phyloP scores from a whole-genome alignment of 1,139 yeast species.

The Debaryomyces coudertii region DNA sequence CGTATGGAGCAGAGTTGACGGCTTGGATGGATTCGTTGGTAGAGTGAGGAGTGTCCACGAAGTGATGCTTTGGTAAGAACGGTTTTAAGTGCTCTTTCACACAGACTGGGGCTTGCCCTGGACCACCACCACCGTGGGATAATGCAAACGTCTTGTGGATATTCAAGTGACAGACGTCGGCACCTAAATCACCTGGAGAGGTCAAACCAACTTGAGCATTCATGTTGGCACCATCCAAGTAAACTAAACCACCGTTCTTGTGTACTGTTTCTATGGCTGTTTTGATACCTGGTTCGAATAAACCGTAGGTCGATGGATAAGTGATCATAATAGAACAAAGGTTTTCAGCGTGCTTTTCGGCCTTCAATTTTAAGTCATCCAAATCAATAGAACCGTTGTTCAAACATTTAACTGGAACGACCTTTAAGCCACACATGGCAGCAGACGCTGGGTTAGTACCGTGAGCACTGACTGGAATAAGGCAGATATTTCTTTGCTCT shows the following conservation, averaged over 20 bases:
- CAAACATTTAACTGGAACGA: conserved; percentile 87
- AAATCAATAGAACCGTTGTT: conserved; percentile 85
- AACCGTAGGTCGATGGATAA: conserved; percentile 95
- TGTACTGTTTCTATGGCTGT: conserved; percentile 86
- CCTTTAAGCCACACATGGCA: conserved; percentile 94
- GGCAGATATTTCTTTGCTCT: conserved; percentile 75
- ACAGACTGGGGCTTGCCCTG: conserved; percentile 98
- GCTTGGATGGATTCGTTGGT: conserved; percentile 65
- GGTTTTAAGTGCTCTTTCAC: conserved; percentile 82
- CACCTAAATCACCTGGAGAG: conserved; percentile 96
- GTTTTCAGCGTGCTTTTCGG: conserved; percentile 64
- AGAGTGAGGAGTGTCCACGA: conserved; percentile 60
- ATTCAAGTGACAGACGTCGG: conserved; percentile 98
- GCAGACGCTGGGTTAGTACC: conserved; percentile 99
- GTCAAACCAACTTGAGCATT: conserved; percentile 98
- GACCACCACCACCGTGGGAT: conserved; percentile 99
- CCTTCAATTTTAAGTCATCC: conserved; percentile 72
- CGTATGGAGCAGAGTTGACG: conserved; percentile 93
- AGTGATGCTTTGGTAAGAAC: conserved; percentile 79
- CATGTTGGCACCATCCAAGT: conserved; percentile 98
- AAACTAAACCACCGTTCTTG: conserved; percentile 88
- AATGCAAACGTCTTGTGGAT: conserved; percentile 96
- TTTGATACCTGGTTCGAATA: conserved; percentile 90
- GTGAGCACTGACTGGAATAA: conserved; percentile 96
- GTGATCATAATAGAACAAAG: conserved; percentile 95